Percentiles rank a stretch among this genome's conserved stretches.
phyloP scores from a whole-genome alignment of 1,284 basidiomycete genomes.

The Takashimella tepidaria region DNA sequence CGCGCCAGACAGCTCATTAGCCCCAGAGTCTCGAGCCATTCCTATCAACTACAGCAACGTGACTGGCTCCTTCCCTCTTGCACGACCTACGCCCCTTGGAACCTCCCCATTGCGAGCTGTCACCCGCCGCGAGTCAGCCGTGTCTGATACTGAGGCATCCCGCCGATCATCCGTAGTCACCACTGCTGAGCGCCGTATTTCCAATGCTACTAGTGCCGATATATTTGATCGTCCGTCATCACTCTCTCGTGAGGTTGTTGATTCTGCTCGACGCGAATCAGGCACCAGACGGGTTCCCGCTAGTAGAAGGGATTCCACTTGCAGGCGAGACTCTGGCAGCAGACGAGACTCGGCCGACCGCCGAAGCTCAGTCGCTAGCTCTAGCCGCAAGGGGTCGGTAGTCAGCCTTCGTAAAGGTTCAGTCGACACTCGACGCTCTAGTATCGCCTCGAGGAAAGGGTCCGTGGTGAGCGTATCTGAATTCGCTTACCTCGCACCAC shows the following conservation, averaged over 20 bases:
- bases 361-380: conserved; percentile 15
- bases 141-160: conserved; percentile 18
- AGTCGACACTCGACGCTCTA: conserved; percentile 7
- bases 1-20: neutral
- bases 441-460: conserved; percentile 14
- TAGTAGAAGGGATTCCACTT: neutral
- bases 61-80: conserved; percentile 23
- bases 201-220: neutral
- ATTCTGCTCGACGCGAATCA: too few relatives aligned
- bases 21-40: neutral
- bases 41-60: neutral
- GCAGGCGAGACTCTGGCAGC: neutral
- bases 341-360: conserved; percentile 9
- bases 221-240: conserved; percentile 18
- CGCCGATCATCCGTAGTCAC: conserved; percentile 11
- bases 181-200: neutral
- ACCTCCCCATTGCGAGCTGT: conserved; percentile 21
- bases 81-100: conserved; percentile 21
- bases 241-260: conserved; percentile 4
- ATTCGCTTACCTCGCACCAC: conserved; percentile 32
- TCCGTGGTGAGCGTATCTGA: conserved; percentile 30
- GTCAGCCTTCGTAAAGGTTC: neutral
- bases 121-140: conserved; percentile 22
- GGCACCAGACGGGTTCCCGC: conserved; percentile 1
- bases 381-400: neutral